These are phyloP conservation scores for Fusarium duplospermum DNA, from an alignment of 2,329 filamentous ascomycete species.

Conservation along the genomic window DNA sequence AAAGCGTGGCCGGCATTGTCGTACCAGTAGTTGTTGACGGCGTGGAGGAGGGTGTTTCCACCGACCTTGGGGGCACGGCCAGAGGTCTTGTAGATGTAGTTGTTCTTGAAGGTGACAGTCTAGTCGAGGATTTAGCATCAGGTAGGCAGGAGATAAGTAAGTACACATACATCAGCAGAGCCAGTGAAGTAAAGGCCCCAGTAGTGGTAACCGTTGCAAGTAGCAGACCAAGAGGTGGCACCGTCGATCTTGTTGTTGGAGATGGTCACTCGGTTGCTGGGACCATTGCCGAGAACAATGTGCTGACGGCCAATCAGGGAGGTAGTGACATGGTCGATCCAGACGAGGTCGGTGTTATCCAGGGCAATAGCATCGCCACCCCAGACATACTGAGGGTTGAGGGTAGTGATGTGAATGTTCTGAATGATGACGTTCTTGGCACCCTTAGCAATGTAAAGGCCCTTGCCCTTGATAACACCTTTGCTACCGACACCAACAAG, in stretches of 20 bases:
- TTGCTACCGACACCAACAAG: neutral
- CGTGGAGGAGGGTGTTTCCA: neutral
- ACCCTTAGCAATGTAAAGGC: neutral
- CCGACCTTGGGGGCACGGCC: neutral
- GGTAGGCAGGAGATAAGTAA: neutral
- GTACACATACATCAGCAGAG: neutral
- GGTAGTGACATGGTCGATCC: neutral
- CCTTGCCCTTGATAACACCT: neutral
- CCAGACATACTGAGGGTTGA: neutral
- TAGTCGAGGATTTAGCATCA: neutral
- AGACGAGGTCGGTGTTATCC: neutral
- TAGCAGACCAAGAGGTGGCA: neutral
- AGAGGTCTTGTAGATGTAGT: neutral
- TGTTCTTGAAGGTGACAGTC: neutral
- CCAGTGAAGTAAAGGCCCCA: neutral
- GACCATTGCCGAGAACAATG: neutral
- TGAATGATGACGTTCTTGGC: neutral
- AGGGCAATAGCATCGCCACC: neutral
- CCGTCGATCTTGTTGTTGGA: neutral
- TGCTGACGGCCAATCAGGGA: neutral
- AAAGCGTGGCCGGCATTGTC: neutral
- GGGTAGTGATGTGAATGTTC: neutral
- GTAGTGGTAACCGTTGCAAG: neutral
- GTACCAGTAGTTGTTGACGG: neutral
- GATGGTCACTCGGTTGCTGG: neutral